Conservation (phyloP, 192 early-diverging fungal genomes). For the Umbelopsis ramanniana region DNA sequence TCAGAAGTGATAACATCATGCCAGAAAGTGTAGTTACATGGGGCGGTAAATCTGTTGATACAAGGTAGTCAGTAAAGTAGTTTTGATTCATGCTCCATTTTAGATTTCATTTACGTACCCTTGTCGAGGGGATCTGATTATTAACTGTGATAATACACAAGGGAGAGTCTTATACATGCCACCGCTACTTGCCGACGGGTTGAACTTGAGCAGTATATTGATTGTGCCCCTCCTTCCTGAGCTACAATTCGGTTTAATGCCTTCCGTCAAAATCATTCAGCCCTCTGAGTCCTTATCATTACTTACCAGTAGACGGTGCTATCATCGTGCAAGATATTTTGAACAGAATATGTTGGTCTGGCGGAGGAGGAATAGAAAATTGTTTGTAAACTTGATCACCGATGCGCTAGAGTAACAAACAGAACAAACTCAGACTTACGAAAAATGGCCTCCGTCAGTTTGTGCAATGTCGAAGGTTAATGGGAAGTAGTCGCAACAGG, state of each 20-base stretch:
- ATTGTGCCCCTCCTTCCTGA: conserved; percentile 34
- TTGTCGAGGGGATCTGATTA: conserved; percentile 50
- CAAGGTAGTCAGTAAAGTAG: neutral
- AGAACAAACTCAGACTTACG: neutral
- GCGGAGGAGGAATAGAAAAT: conserved; percentile 18
- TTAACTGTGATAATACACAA: conserved; percentile 50
- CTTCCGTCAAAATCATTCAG: no score
- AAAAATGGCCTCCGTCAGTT: conserved; percentile 15
- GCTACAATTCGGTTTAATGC: conserved; percentile 2
- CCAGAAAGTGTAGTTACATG: no score
- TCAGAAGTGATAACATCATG: neutral
- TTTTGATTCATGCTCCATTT: neutral
- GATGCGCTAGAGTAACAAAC: neutral
- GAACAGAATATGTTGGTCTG: conserved; percentile 42
- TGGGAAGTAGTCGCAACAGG: conserved; percentile 9
- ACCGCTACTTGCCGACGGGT: neutral
- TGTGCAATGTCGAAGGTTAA: conserved; percentile 7
- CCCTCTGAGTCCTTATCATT: no score
- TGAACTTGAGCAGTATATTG: conserved; percentile 32
- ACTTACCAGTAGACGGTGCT: conserved; percentile 50
- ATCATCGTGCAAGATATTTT: conserved; percentile 53
- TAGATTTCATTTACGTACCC: conserved; percentile 29
- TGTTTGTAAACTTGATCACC: neutral
- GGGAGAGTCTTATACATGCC: conserved; percentile 22
- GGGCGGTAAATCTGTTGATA: conserved; percentile 48